These are phyloP conservation scores for Gracilaria gracilis DNA, from an alignment of 23 red algal genomes.

Conservation along the genomic window DNA sequence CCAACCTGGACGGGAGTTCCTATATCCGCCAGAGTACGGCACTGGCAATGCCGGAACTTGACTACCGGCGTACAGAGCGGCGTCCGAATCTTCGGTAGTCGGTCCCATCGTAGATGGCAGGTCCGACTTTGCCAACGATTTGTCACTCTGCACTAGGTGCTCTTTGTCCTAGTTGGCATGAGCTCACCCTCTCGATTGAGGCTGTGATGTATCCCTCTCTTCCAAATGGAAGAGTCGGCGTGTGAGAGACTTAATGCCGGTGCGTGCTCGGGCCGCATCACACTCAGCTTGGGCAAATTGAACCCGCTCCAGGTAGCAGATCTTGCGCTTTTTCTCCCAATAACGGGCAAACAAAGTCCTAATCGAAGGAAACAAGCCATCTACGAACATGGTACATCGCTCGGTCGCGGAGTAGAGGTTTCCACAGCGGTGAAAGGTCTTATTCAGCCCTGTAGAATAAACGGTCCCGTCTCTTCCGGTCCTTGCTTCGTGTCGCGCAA, in stretches of 20 bases:
- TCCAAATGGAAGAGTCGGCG: neutral
- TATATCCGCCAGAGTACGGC: neutral
- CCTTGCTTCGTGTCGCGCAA: neutral
- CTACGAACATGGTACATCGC: neutral
- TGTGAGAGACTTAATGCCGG: neutral
- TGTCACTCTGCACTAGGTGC: too few relatives aligned
- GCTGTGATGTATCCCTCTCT: neutral
- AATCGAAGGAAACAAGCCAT: neutral
- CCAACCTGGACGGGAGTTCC: neutral
- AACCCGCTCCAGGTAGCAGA: neutral
- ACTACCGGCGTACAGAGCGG: neutral
- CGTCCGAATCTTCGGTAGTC: neutral
- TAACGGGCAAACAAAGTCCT: neutral
- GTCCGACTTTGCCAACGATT: too few relatives aligned
- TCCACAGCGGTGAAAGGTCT: neutral
- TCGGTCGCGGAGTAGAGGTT: neutral
- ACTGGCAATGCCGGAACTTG: too few relatives aligned
- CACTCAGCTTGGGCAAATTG: conserved; percentile 9
- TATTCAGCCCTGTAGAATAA: neutral
- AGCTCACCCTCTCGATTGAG: too few relatives aligned
- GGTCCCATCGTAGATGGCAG: too few relatives aligned
- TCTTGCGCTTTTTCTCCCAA: neutral
- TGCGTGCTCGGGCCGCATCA: neutral
- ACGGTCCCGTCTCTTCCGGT: neutral
- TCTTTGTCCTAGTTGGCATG: too few relatives aligned